Percentiles rank a stretch among this genome's conserved stretches.
Conservation (phyloP, 1,139 yeast genomes). For the Yamadazyma jaroonii region DNA sequence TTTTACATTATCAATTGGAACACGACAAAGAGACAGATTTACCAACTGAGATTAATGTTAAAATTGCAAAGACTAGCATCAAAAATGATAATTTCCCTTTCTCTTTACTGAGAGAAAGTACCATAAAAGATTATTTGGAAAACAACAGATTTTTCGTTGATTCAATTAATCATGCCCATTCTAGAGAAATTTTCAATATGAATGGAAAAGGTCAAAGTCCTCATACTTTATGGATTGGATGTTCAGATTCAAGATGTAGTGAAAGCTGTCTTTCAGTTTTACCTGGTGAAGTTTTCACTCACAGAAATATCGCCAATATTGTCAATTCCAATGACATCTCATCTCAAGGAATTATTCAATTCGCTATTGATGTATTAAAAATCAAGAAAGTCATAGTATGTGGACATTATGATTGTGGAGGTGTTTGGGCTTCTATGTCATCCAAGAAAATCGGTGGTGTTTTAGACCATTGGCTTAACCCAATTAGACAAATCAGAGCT, state of each 20-base stretch:
- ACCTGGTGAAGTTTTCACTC: slow-evolving; percentile 95
- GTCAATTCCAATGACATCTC: slow-evolving; percentile 71
- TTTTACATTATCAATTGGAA: slow-evolving; percentile 40
- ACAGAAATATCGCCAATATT: slow-evolving; percentile 87
- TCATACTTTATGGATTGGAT: slow-evolving; percentile 93
- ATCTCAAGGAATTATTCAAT: slow-evolving; percentile 80
- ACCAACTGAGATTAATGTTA: slow-evolving; percentile 6
- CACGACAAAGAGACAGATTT: slow-evolving; percentile 41
- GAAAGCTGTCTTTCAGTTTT: slow-evolving; percentile 75
- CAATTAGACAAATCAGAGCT: slow-evolving; percentile 69
- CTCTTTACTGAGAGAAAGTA: slow-evolving; percentile 54
- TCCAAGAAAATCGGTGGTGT: slow-evolving; percentile 71
- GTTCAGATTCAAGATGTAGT: slow-evolving; percentile 90
- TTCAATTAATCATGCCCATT: slow-evolving; percentile 55
- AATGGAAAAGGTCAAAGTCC: slow-evolving; percentile 89
- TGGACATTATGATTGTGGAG: slow-evolving; percentile 99
- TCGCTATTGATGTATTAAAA: slow-evolving; percentile 83
- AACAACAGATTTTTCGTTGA: slow-evolving; percentile 72
- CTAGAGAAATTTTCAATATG: slow-evolving; percentile 58
- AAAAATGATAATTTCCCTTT: slow-evolving; percentile 44
- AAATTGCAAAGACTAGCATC: slow-evolving; percentile 7
- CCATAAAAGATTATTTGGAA: slow-evolving; percentile 59
- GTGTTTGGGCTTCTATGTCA: slow-evolving; percentile 82
- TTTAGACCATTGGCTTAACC: slow-evolving; percentile 75
- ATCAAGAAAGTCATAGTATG: slow-evolving; percentile 84